phyloP scores from a whole-genome alignment of 108 stramenopile genomes.

The Stephanodiscus minutulus region DNA sequence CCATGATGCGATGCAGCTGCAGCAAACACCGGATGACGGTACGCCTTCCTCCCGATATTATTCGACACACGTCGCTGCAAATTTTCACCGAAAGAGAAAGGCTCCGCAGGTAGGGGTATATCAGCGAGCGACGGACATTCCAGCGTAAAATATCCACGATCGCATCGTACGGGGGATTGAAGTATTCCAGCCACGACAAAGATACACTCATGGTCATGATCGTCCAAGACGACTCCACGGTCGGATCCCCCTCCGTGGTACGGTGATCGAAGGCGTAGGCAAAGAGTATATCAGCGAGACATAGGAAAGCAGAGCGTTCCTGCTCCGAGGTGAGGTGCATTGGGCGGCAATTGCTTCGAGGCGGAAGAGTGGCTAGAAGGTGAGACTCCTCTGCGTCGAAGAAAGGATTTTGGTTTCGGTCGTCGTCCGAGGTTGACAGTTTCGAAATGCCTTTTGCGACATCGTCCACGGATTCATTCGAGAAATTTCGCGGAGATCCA shows the following conservation, averaged over 20 bases:
- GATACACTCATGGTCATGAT: conserved; percentile 79
- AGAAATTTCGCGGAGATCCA: background rate
- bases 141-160: conserved; percentile 44
- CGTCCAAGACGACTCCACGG: conserved; percentile 94
- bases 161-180: conserved; percentile 42
- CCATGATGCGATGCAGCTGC: conserved; percentile 73
- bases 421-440: background rate
- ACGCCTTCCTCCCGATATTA: conserved; percentile 63
- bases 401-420: conserved; percentile 17
- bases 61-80: conserved; percentile 54
- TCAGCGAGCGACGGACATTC: conserved; percentile 72
- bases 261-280: conserved; percentile 92
- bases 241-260: conserved; percentile 88
- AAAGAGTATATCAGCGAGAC: conserved; percentile 80
- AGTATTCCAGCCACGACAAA: conserved; percentile 82
- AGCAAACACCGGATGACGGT: conserved; percentile 75
- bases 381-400: conserved; percentile 70
- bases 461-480: conserved; percentile 8
- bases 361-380: conserved; percentile 65
- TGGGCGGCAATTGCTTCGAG: conserved; percentile 15
- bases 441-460: background rate
- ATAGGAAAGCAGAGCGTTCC: conserved; percentile 35
- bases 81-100: conserved; percentile 46
- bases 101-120: conserved; percentile 91
- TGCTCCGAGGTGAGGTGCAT: conserved; percentile 29